These are phyloP conservation scores for Tricholoma bakamatsutake DNA, from an alignment of 768 basidiomycete genomes.

Conservation along the genomic window DNA sequence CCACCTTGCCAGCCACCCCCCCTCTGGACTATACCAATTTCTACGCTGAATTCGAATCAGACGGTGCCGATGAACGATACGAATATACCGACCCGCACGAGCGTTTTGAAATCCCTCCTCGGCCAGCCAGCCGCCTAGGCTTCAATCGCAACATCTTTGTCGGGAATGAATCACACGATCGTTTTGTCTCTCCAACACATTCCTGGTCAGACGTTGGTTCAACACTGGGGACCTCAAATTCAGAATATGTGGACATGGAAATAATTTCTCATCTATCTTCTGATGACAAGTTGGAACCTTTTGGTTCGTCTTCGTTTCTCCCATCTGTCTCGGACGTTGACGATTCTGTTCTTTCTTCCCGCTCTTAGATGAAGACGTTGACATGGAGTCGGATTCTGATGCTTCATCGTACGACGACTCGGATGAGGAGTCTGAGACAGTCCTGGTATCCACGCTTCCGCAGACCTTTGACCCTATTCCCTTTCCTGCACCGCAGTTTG, in stretches of 20 bases:
- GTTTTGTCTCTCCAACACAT: slow-evolving; percentile 4
- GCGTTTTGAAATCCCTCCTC: slow-evolving; percentile 30
- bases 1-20: neutral
- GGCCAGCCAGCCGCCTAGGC: slow-evolving; percentile 45
- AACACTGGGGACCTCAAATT: neutral
- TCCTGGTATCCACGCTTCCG: slow-evolving; percentile 9
- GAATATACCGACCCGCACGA: slow-evolving; percentile 1
- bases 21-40: neutral
- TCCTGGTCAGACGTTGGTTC: slow-evolving; percentile 9
- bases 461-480: slow-evolving; percentile 14
- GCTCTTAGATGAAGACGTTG: slow-evolving; percentile 17
- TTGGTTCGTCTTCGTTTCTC: neutral
- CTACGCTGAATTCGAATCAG: slow-evolving; percentile 12
- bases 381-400: slow-evolving; percentile 19
- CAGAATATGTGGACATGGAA: slow-evolving; percentile 14
- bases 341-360: slow-evolving; percentile 9
- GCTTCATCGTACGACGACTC: slow-evolving; percentile 17
- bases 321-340: slow-evolving; percentile 3
- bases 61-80: slow-evolving; percentile 17
- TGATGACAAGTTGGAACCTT: slow-evolving; percentile 2
- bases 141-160: slow-evolving; percentile 26
- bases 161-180: slow-evolving; percentile 1
- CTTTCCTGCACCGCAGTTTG: neutral
- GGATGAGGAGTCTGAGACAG: slow-evolving; percentile 15
- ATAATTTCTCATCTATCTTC: slow-evolving; percentile 12